Conservation (phyloP, 345 rosid species). For the Punica granatum region DNA sequence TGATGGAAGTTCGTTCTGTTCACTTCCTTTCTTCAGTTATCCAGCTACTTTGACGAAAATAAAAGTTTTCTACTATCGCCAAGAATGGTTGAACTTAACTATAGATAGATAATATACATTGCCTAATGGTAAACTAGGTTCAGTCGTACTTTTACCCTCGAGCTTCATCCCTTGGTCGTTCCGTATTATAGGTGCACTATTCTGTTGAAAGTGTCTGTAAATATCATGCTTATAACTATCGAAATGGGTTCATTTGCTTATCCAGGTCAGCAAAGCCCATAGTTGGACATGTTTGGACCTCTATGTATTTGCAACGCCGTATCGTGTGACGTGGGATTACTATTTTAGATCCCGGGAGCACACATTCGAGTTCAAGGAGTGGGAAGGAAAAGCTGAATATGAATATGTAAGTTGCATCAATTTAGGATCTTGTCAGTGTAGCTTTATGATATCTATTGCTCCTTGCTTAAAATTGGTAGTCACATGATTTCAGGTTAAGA, state of each 20-base stretch:
- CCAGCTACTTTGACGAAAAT: neutral
- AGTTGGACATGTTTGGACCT: slow-evolving; percentile 99
- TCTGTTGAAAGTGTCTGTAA: neutral
- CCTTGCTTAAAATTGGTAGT: neutral
- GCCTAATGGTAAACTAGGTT: neutral
- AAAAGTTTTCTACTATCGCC: neutral
- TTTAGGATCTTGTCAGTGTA: neutral
- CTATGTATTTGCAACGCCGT: slow-evolving; percentile 92
- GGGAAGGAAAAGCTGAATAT: slow-evolving; percentile 90
- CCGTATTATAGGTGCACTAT: neutral
- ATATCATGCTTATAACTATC: slow-evolving; percentile 4
- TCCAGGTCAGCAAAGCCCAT: slow-evolving; percentile 73
- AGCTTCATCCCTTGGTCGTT: neutral
- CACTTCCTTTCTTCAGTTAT: neutral
- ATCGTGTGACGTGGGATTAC: slow-evolving; percentile 95
- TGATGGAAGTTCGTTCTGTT: neutral
- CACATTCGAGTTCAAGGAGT: slow-evolving; percentile 60
- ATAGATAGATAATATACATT: neutral
- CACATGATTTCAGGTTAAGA: slow-evolving; percentile 55
- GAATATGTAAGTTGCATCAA: slow-evolving; percentile 61
- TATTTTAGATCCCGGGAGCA: slow-evolving; percentile 81
- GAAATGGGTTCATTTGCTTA: slow-evolving; percentile 13
- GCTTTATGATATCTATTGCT: neutral
- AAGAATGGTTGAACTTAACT: neutral
- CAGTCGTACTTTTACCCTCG: neutral